phyloP scores from a whole-genome alignment of 371 early-diverging fungal species.

The Circinella umbellata region DNA sequence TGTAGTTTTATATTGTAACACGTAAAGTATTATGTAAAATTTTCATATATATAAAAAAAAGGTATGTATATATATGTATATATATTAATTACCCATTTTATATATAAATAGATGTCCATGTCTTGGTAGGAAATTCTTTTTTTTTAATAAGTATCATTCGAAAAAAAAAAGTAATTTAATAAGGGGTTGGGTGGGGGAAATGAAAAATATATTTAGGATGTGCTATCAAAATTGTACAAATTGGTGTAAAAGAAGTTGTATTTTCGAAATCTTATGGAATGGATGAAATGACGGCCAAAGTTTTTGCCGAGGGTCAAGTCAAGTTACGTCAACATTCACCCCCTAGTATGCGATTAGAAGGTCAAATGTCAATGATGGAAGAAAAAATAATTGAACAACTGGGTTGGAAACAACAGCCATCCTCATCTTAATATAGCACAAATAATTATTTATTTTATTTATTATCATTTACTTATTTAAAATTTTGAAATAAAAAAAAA shows the following conservation, averaged over 20 bases:
- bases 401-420: neutral
- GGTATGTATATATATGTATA: too few relatives aligned
- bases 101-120: constrained; percentile 66
- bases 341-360: constrained; percentile 49
- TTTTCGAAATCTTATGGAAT: constrained; percentile 88
- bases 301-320: constrained; percentile 85
- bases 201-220: constrained; percentile 64
- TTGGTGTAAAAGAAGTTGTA: constrained; percentile 91
- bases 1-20: constrained; percentile 91
- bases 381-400: neutral
- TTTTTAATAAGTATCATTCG: neutral
- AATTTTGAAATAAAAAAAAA: neutral
- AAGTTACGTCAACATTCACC: constrained; percentile 80
- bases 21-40: constrained; percentile 53
- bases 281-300: constrained; percentile 81
- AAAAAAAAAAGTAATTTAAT: too few relatives aligned
- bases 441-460: neutral
- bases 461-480: constrained; percentile 18
- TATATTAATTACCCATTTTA: neutral
- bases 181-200: too few relatives aligned
- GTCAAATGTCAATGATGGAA: neutral
- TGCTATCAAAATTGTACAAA: constrained; percentile 96
- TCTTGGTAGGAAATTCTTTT: constrained; percentile 51
- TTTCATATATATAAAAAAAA: too few relatives aligned
- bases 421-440: too few relatives aligned